phyloP scores from a whole-genome alignment of 2,329 filamentous ascomycete genomes.

The Penicillium brevicompactum region DNA sequence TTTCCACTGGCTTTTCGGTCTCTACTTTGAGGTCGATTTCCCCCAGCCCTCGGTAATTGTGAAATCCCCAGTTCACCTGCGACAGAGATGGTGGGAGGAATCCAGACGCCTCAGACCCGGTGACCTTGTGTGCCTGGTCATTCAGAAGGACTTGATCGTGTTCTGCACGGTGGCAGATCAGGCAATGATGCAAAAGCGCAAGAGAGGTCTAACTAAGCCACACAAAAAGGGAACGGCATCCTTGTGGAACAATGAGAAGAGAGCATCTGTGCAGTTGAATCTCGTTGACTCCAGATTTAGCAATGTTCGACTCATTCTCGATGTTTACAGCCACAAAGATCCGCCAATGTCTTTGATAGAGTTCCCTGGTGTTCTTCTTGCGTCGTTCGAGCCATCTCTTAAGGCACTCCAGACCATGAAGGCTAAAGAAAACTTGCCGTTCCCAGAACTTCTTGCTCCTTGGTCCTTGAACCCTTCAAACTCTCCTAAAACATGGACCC shows the following conservation, averaged over 20 bases:
- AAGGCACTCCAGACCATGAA: constrained; percentile 59
- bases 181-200: constrained; percentile 9
- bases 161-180: constrained; percentile 29
- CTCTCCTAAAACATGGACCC: constrained; percentile 43
- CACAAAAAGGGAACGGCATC: constrained; percentile 10
- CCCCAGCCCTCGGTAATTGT: constrained; percentile 24
- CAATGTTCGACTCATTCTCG: constrained; percentile 20
- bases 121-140: constrained; percentile 32
- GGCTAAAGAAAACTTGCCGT: constrained; percentile 48
- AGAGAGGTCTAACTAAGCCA: background rate
- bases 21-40: constrained; percentile 27
- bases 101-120: constrained; percentile 33
- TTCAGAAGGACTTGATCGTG: constrained; percentile 18
- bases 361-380: constrained; percentile 62
- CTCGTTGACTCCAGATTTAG: constrained; percentile 31
- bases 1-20: constrained; percentile 20
- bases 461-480: constrained; percentile 8
- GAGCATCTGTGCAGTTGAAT: constrained; percentile 32
- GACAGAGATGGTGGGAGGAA: constrained; percentile 31
- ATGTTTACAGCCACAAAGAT: constrained; percentile 9
- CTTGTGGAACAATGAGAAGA: constrained; percentile 28
- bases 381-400: constrained; percentile 61
- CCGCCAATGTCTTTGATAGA: constrained; percentile 53
- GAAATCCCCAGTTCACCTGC: constrained; percentile 2
- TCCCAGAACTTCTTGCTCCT: constrained; percentile 47